These are phyloP conservation scores for Dissophora globulifera DNA, from an alignment of 192 early-diverging fungal species.

Conservation along the genomic window DNA sequence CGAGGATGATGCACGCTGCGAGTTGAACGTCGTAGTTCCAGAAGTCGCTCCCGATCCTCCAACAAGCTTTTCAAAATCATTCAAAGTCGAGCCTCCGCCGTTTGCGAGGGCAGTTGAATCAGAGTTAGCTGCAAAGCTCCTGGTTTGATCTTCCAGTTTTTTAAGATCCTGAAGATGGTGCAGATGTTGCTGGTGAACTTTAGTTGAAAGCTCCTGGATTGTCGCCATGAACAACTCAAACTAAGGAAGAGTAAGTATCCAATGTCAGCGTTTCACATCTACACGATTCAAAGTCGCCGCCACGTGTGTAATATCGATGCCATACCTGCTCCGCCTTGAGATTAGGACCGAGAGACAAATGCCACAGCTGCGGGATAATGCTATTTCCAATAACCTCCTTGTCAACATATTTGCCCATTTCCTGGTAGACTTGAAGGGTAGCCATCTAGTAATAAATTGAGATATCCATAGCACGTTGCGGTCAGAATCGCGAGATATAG, in stretches of 20 bases:
- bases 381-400: slow-evolving; percentile 79
- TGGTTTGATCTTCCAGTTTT: slow-evolving; percentile 61
- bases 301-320: not conserved
- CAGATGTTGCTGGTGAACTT: slow-evolving; percentile 70
- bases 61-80: slow-evolving; percentile 55
- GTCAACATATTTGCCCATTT: slow-evolving; percentile 77
- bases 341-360: slow-evolving; percentile 72
- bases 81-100: slow-evolving; percentile 24
- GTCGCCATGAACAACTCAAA: slow-evolving; percentile 74
- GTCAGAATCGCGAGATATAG: too few relatives aligned
- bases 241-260: slow-evolving; percentile 10
- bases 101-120: slow-evolving; percentile 31
- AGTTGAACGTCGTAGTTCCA: slow-evolving; percentile 3
- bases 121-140: slow-evolving; percentile 40
- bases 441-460: slow-evolving; percentile 64
- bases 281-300: not conserved
- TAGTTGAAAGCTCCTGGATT: slow-evolving; percentile 62
- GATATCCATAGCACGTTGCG: too few relatives aligned
- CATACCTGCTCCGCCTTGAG: slow-evolving; percentile 76
- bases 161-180: slow-evolving; percentile 69
- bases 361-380: slow-evolving; percentile 84
- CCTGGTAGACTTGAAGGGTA: slow-evolving; percentile 82
- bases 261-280: not conserved
- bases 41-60: slow-evolving; percentile 6
- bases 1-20: slow-evolving; percentile 11